Conservation (phyloP, 352 stramenopile species). For the Pelagophyceae sp. region DNA sequence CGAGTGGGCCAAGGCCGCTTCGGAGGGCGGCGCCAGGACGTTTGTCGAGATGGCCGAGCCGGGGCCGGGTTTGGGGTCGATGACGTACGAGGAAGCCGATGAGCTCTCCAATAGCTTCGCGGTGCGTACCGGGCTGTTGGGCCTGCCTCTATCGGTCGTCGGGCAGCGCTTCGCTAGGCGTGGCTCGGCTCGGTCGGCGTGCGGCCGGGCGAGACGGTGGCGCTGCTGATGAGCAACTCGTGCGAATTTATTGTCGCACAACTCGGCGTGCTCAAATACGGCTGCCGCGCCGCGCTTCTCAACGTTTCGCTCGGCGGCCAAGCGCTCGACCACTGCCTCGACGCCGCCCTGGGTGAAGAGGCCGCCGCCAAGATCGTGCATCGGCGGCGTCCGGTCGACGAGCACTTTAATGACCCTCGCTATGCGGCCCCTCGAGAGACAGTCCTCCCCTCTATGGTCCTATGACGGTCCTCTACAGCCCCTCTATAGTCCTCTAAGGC, state of each 20-base stretch:
- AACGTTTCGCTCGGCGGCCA: conserved; percentile 27
- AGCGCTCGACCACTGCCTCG: conserved; percentile 28
- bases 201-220: conserved; percentile 9
- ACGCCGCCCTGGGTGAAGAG: conserved; percentile 19
- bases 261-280: conserved; percentile 29
- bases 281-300: conserved; percentile 25
- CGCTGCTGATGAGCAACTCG: conserved; percentile 27
- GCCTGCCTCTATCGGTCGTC: no score
- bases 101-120: no score
- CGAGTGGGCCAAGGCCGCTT: neutral
- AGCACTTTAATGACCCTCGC: no score
- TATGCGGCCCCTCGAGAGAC: no score
- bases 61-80: neutral
- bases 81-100: neutral
- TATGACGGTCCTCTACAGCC: no score
- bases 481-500: no score
- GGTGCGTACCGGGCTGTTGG: no score
- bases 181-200: conserved; percentile 20
- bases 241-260: conserved; percentile 26
- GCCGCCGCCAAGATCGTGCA: no score
- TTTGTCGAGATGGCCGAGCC: neutral
- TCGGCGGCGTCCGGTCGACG: neutral
- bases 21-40: no score
- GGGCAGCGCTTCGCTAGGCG: no score
- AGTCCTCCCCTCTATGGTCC: no score